A percentile compares a stretch with the other conserved stretches of the same genome.
phyloP scores from a whole-genome alignment of 139 green algal genomes.

The Edaphochlamys debaryana region DNA sequence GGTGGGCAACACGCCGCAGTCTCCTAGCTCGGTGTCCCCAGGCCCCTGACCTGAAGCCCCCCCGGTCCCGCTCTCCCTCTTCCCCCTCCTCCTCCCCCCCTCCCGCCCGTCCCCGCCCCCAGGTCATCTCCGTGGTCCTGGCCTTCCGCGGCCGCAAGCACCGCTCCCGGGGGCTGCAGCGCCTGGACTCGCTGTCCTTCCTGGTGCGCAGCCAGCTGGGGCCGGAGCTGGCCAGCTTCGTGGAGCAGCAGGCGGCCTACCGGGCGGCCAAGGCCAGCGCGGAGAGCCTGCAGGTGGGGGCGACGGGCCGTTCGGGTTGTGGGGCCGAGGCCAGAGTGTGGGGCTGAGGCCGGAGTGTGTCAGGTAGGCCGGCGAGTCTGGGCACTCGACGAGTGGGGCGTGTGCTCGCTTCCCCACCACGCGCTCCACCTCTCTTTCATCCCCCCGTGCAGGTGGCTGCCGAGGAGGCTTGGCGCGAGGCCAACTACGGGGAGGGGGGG shows the following conservation, averaged over 20 bases:
- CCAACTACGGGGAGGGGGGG: not conserved
- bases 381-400: no score
- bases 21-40: no score
- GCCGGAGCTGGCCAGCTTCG: constrained; percentile 28
- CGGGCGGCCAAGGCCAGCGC: not conserved
- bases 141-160: constrained; percentile 39
- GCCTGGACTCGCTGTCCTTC: constrained; percentile 46
- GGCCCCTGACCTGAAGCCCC: no score
- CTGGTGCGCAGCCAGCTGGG: constrained; percentile 35
- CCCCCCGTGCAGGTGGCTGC: not conserved
- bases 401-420: not conserved
- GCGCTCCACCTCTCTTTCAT: not conserved
- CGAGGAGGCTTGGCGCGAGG: constrained; percentile 3
- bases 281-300: constrained; percentile 2
- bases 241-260: constrained; percentile 27
- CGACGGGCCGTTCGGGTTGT: no score
- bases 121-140: constrained; percentile 24
- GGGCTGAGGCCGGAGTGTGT: no score
- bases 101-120: no score
- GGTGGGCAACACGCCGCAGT: no score
- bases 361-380: no score
- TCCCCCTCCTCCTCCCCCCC: no score
- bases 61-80: no score
- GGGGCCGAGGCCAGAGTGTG: no score
- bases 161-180: constrained; percentile 32